Evolutionary conservation across 495 filamentous ascomycete genomes (phyloP).

Genomic region (Neurospora tetraspora): DNA sequence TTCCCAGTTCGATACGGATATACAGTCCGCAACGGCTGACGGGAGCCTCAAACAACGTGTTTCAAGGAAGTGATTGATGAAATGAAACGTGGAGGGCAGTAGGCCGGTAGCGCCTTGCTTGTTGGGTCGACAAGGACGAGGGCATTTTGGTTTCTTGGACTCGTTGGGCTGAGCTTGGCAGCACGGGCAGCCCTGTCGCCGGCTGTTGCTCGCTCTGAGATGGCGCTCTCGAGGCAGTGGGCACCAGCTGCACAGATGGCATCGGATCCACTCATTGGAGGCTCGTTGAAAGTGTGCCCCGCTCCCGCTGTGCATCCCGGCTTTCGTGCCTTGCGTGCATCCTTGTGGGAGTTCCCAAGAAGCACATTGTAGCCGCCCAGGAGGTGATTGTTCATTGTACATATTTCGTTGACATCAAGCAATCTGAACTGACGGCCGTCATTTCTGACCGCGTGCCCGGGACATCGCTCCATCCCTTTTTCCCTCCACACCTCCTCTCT

Average conservation of each 20-base stretch:
- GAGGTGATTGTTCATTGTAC: background rate
- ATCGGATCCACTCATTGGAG: background rate
- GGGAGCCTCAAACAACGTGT: background rate
- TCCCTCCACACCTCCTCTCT: background rate
- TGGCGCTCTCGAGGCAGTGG: background rate
- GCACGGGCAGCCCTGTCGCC: background rate
- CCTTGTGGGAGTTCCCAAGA: background rate
- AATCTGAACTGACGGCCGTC: background rate
- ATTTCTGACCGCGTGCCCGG: background rate
- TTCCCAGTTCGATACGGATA: background rate
- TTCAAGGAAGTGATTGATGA: background rate
- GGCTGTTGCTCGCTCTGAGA: background rate
- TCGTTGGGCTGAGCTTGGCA: background rate
- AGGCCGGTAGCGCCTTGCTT: background rate
- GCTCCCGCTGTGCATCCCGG: background rate
- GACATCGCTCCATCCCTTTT: background rate
- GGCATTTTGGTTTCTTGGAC: background rate
- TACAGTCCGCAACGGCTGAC: background rate
- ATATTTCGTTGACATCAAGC: conserved; percentile 2
- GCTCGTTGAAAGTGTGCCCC: background rate
- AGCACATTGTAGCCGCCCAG: background rate
- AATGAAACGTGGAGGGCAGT: background rate
- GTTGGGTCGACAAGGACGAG: background rate
- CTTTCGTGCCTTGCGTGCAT: background rate
- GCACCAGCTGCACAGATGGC: background rate